Percentiles rank a stretch among this genome's conserved stretches.
These are phyloP conservation scores for Cucurbita argyrosperma DNA, from an alignment of 306 rosid genomes.

Conservation along the genomic window DNA sequence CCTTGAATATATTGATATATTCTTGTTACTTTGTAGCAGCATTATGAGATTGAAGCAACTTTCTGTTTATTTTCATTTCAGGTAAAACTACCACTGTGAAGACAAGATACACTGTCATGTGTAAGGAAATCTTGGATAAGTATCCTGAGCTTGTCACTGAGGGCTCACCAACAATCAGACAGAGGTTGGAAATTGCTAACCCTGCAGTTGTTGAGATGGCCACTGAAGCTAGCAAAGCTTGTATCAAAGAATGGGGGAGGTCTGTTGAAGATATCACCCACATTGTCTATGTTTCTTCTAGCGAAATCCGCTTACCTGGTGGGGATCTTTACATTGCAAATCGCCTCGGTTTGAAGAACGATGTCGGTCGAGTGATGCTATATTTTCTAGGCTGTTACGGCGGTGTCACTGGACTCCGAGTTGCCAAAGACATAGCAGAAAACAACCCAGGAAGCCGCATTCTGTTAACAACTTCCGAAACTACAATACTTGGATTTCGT, in stretches of 20 bases:
- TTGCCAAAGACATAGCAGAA: conserved; percentile 91
- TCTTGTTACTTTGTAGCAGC: background rate
- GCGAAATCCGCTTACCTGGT: conserved; percentile 78
- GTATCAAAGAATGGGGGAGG: conserved; percentile 90
- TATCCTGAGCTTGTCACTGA: conserved; percentile 78
- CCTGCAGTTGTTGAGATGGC: conserved; percentile 92
- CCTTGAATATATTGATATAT: background rate
- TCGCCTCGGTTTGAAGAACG: conserved; percentile 51
- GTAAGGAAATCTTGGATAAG: conserved; percentile 81
- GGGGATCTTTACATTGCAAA: conserved; percentile 80
- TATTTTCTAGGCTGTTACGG: conserved; percentile 92
- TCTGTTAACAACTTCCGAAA: conserved; percentile 67
- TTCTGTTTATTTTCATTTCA: background rate
- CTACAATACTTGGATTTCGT: conserved; percentile 81
- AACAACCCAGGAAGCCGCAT: conserved; percentile 81
- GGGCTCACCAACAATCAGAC: conserved; percentile 70
- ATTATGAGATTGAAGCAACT: background rate
- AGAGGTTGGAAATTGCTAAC: conserved; percentile 74
- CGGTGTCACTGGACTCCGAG: conserved; percentile 80
- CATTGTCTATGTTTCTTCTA: conserved; percentile 73
- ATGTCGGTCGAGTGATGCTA: conserved; percentile 64
- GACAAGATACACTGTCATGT: conserved; percentile 96
- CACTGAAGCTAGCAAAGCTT: conserved; percentile 52
- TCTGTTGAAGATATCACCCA: conserved; percentile 63
- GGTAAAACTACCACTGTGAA: conserved; percentile 94